phyloP scores from a whole-genome alignment of 331 rosid genomes.

The Acacia concinna region DNA sequence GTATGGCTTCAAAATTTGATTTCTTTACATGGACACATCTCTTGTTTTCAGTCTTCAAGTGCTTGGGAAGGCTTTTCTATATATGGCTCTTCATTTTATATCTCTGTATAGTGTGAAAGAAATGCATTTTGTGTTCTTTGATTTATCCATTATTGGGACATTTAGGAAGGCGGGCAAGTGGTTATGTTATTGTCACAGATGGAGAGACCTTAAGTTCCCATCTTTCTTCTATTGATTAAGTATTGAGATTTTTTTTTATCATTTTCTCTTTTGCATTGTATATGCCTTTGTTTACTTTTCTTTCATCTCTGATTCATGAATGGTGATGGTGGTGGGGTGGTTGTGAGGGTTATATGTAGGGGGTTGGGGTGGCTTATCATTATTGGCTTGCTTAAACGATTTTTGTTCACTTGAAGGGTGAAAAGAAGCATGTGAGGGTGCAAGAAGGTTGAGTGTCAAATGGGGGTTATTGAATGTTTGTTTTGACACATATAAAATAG shows the following conservation, averaged over 20 bases:
- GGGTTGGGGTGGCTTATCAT: too few relatives aligned
- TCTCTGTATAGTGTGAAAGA: background rate
- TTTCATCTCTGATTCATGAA: too few relatives aligned
- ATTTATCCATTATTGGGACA: conserved; percentile 25
- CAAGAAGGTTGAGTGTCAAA: conserved; percentile 29
- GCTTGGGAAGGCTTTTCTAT: background rate
- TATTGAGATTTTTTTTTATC: too few relatives aligned
- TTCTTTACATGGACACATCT: background rate
- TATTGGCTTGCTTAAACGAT: too few relatives aligned
- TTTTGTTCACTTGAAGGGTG: background rate
- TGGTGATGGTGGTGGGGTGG: too few relatives aligned
- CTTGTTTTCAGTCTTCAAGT: background rate
- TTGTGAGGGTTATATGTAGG: too few relatives aligned
- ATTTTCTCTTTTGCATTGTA: too few relatives aligned
- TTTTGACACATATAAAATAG: background rate
- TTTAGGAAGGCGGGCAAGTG: conserved; percentile 94
- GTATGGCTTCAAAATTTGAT: background rate
- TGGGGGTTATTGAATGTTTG: background rate
- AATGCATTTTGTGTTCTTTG: background rate
- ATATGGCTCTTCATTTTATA: background rate
- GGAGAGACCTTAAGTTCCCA: conserved; percentile 89
- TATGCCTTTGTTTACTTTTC: too few relatives aligned
- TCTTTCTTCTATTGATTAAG: conserved; percentile 17
- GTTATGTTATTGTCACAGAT: conserved; percentile 86
- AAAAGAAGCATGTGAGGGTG: background rate